Base-by-base conservation (phyloP, 2,329 filamentous ascomycete genomes). In the Claviceps sp. region DNA sequence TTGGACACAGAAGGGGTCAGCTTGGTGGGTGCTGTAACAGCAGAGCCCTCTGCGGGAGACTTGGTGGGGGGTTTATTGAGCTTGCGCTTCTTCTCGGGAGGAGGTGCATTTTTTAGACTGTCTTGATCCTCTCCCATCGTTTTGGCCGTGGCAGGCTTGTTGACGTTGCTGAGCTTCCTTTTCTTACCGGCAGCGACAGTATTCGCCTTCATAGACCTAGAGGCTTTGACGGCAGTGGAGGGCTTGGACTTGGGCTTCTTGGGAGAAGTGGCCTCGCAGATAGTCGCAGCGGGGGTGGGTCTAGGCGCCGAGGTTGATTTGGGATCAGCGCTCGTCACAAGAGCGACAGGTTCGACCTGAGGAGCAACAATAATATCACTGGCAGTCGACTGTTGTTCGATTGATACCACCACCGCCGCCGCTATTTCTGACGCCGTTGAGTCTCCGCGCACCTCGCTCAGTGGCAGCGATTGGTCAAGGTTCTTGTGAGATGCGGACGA, bases 81-180 rank as follows among this genome's bases (percentile, higher is more conserved):
- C 57, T 69, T 72, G 50, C 64, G 62, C 56, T 73, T 73, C 60
- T 73, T 73, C 44, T 66, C 65, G 1, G 59, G 54, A 3, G 62
- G 62, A 9, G 26, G n/a, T 8, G 44, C 14, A 18, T 44, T 26
- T 24, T 20, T 20, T 16, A 45, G 16, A 26, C 47, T 20, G 7
- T 41, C 52, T 64, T 64, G 5, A 58, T 55, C 22, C 65, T 58
- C 61, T 7, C 45, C 41, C 42, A 22, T 2, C 14, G 22, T 36
- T 13, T 30, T 37, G 43, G 14, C 43, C 5, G 7, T 61, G 58
- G 38, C 62, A 49, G 18, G 65, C 59, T 24, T 58, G 18, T 50
- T 56, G 20, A 55, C 59, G 6, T 66, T 62, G 1, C 65, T 64
- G 13, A 71, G 65, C 60, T 74, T 75, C 58, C 72, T 67, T 60